Evolutionary conservation across 192 early-diverging fungal species (phyloP).

Genomic region (Coemansia sp.): DNA sequence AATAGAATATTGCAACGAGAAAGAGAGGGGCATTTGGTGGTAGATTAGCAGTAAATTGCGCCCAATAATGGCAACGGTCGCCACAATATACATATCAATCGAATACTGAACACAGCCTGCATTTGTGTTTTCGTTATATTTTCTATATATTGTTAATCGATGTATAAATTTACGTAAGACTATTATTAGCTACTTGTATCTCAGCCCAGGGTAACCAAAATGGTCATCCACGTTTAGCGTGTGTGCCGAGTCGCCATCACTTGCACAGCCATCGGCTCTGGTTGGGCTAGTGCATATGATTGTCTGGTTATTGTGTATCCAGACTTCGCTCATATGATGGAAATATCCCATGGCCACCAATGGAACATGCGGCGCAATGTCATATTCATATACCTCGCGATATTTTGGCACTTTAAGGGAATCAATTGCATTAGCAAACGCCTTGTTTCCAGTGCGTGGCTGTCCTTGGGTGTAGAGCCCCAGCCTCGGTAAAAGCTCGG

Average conservation of each 20-base stretch:
- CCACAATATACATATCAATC: no score
- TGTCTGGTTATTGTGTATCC: conserved; percentile 34
- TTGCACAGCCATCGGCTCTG: conserved; percentile 14
- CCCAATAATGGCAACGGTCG: no score
- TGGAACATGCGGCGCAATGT: conserved; percentile 33
- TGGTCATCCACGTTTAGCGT: conserved; percentile 19
- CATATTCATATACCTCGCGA: conserved; percentile 40
- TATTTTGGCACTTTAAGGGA: conserved; percentile 15
- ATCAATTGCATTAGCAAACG: conserved; percentile 31
- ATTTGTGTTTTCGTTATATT: no score
- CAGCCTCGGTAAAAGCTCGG: conserved; percentile 14
- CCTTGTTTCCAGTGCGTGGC: conserved; percentile 43
- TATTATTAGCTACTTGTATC: no score
- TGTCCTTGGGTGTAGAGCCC: conserved; percentile 37
- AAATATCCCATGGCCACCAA: conserved; percentile 19
- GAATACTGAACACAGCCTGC: no score
- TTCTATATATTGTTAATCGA: no score
- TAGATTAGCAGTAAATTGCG: no score
- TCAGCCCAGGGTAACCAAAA: conserved; percentile 26
- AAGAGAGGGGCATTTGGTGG: no score
- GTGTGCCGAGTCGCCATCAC: conserved; percentile 2
- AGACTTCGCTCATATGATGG: conserved; percentile 34
- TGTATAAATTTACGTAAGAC: no score
- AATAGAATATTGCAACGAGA: no score
- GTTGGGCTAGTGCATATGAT: conserved; percentile 13